phyloP scores from a whole-genome alignment of 2,329 filamentous ascomycete genomes.

The Ophiocordyceps camponoti-floridani region DNA sequence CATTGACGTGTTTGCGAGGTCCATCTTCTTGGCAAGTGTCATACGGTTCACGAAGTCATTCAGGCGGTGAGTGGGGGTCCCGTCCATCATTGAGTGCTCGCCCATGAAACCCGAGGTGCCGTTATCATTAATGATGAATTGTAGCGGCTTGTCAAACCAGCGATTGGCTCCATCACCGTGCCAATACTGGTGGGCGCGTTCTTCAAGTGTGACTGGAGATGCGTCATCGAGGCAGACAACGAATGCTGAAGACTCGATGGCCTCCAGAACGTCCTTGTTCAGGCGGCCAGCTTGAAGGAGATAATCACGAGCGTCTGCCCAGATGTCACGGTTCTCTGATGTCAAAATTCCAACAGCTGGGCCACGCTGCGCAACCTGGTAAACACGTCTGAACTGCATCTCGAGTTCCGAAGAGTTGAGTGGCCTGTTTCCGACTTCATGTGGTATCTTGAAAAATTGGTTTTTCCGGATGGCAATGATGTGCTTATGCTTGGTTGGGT shows the following conservation, averaged over 20 bases:
- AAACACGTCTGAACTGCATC: conserved; percentile 71
- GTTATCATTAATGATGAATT: conserved; percentile 98
- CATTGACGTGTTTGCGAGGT: conserved; percentile 61
- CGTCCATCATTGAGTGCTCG: conserved; percentile 99
- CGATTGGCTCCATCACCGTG: conserved; percentile 90
- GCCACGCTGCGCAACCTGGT: conserved; percentile 53
- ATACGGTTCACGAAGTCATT: conserved; percentile 88
- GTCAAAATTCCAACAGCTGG: conserved; percentile 73
- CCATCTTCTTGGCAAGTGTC: conserved; percentile 88
- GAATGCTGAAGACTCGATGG: conserved; percentile 80
- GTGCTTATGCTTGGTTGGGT: conserved; percentile 60
- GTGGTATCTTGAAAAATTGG: conserved; percentile 84
- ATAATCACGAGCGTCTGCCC: conserved; percentile 65
- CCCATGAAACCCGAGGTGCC: conserved; percentile 95
- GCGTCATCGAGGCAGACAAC: conserved; percentile 88
- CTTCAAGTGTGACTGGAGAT: conserved; percentile 78
- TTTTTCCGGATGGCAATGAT: conserved; percentile 87
- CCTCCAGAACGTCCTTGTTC: conserved; percentile 62
- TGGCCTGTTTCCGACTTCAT: conserved; percentile 67
- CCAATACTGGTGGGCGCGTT: conserved; percentile 94
- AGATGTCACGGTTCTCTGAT: conserved; percentile 82
- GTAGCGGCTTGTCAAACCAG: conserved; percentile 95
- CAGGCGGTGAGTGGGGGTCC: conserved; percentile 87
- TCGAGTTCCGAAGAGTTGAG: conserved; percentile 83
- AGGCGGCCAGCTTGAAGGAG: conserved; percentile 59